Conservation (phyloP, 2,329 filamentous ascomycete species). For the Fusarium cyanostomum region DNA sequence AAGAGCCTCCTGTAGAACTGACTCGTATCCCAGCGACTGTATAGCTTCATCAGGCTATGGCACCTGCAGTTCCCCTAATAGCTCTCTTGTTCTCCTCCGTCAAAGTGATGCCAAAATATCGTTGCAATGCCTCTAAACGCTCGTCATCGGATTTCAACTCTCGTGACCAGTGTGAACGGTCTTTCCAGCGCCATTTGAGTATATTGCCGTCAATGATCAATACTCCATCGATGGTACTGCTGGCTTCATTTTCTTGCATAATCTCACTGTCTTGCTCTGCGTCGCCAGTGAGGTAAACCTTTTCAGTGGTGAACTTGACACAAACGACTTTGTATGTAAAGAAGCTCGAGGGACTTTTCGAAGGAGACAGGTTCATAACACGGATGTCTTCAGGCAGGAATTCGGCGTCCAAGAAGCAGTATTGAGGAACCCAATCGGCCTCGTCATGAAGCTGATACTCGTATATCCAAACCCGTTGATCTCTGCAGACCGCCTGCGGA, state of each 20-base stretch:
- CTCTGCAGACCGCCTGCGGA: conserved; percentile 2
- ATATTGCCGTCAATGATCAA: conserved; percentile 16
- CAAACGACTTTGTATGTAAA: conserved; percentile 24
- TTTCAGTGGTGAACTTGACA: conserved; percentile 18
- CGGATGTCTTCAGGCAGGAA: conserved; percentile 22
- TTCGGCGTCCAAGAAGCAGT: conserved; percentile 22
- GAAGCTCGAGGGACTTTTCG: conserved; percentile 22
- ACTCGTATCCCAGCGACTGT: no score
- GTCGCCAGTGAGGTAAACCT: neutral
- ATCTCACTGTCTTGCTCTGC: neutral
- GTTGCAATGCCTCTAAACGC: conserved; percentile 1
- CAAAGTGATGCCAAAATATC: conserved; percentile 16
- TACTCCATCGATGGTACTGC: conserved; percentile 4
- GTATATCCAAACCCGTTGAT: conserved; percentile 21
- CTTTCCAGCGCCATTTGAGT: conserved; percentile 6
- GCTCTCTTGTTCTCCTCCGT: conserved; percentile 2
- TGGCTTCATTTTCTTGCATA: neutral
- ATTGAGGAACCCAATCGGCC: conserved; percentile 18
- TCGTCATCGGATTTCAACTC: conserved; percentile 9
- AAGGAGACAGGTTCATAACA: conserved; percentile 25
- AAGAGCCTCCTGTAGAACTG: no score
- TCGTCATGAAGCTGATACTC: conserved; percentile 5
- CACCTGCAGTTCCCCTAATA: conserved; percentile 12
- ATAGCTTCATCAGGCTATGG: neutral
- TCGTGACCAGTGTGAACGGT: conserved; percentile 1